A percentile compares a stretch with the other conserved stretches of the same genome.
Evolutionary conservation across 345 rosid genomes (phyloP).

Genomic region (Abelmoschus esculentus): DNA sequence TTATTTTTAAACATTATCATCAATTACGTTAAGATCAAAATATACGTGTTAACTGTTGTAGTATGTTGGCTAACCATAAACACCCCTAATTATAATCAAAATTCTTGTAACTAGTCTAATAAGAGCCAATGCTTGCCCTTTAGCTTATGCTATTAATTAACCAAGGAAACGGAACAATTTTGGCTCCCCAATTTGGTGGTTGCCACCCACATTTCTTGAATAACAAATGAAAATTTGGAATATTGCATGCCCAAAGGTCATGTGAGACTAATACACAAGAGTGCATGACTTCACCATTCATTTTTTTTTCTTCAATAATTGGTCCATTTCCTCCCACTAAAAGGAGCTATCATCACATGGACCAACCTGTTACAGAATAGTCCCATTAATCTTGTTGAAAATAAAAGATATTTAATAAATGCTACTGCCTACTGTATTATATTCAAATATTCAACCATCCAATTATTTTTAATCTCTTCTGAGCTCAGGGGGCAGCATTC

Average conservation of each 20-base stretch:
- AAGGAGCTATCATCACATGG: conserved; percentile 29
- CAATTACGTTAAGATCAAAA: too few species aligned
- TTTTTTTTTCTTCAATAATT: neutral
- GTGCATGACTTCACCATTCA: neutral
- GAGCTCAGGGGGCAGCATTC: conserved; percentile 22
- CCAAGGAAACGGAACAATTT: too few species aligned
- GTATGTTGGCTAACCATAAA: too few species aligned
- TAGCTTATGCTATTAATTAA: neutral
- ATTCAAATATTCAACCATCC: conserved; percentile 3
- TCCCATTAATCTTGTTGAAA: neutral
- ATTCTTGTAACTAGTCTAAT: too few species aligned
- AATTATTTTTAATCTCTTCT: conserved; percentile 21
- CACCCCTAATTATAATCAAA: too few species aligned
- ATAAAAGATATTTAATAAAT: neutral
- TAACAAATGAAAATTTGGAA: conserved; percentile 11
- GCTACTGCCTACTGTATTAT: neutral
- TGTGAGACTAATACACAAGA: conserved; percentile 25
- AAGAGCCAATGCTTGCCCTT: too few species aligned
- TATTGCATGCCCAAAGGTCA: conserved; percentile 13
- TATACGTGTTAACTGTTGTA: too few species aligned
- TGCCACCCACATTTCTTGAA: conserved; percentile 7
- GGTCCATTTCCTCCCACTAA: conserved; percentile 9
- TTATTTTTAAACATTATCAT: too few species aligned
- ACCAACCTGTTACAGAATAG: conserved; percentile 25
- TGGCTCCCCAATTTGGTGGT: too few species aligned